These are phyloP conservation scores for Pyrenula massariospora DNA, from an alignment of 495 filamentous ascomycete genomes.

Conservation along the genomic window DNA sequence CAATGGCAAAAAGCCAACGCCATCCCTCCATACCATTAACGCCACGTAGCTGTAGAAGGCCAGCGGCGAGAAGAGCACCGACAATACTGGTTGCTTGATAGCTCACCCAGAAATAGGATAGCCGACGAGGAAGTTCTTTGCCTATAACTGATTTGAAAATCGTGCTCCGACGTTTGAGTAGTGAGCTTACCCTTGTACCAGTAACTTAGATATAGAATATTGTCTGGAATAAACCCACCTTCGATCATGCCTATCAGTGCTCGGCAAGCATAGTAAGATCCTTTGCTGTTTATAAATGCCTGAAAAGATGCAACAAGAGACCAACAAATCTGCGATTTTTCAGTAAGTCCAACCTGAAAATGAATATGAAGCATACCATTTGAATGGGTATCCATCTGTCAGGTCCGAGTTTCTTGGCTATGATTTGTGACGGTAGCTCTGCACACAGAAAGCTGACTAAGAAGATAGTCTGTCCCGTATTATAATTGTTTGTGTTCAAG, in stretches of 20 bases:
- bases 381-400: constrained; percentile 80
- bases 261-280: constrained; percentile 51
- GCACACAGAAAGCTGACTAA: constrained; percentile 29
- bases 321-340: constrained; percentile 45
- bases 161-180: neutral
- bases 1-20: constrained; percentile 41
- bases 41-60: constrained; percentile 39
- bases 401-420: constrained; percentile 64
- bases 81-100: constrained; percentile 47
- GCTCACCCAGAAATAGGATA: constrained; percentile 41
- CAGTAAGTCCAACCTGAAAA: constrained; percentile 1
- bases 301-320: constrained; percentile 59
- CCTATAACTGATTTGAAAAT: constrained; percentile 10
- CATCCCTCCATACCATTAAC: constrained; percentile 34
- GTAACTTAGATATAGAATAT: constrained; percentile 41
- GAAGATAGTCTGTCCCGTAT: constrained; percentile 48
- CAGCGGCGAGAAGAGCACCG: constrained; percentile 35
- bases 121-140: constrained; percentile 34
- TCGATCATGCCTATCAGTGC: constrained; percentile 62
- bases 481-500: constrained; percentile 65
- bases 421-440: constrained; percentile 62
- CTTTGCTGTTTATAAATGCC: constrained; percentile 48
- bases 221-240: constrained; percentile 49
- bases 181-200: constrained; percentile 34
- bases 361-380: constrained; percentile 34